Conservation (phyloP, 306 rosid genomes). For the Glycyrrhiza uralensis region DNA sequence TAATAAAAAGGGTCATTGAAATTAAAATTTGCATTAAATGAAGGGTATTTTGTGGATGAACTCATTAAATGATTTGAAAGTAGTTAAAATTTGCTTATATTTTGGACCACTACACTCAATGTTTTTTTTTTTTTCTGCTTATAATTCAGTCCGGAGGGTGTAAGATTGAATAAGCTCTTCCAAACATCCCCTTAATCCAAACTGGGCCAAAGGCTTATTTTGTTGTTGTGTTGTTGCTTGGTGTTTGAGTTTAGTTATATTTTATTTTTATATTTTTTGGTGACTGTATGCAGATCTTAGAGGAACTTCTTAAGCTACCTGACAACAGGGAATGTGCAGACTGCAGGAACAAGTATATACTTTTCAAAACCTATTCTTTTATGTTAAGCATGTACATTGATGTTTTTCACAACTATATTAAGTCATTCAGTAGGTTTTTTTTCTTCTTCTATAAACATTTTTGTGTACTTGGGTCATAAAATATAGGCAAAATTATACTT, state of each 20-base stretch:
- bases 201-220: not conserved
- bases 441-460: not conserved
- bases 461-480: not conserved
- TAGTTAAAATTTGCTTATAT: too few species aligned
- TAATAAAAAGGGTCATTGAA: too few species aligned
- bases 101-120: too few species aligned
- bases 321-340: conserved; percentile 89
- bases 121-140: too few species aligned
- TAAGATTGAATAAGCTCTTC: too few species aligned
- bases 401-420: conserved; percentile 5
- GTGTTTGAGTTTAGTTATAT: not conserved
- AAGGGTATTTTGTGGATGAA: too few species aligned
- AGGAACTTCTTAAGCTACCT: conserved; percentile 77
- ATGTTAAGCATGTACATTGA: not conserved
- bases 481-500: too few species aligned
- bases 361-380: conserved; percentile 16
- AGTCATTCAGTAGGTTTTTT: not conserved
- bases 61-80: too few species aligned
- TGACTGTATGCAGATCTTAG: conserved; percentile 61
- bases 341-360: conserved; percentile 68
- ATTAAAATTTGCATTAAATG: too few species aligned
- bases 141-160: too few species aligned
- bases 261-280: not conserved
- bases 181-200: too few species aligned
- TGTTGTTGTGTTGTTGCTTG: not conserved